Evolutionary conservation across 2,329 filamentous ascomycete species (phyloP).

Genomic region (Emergomyces pasteurianus): DNA sequence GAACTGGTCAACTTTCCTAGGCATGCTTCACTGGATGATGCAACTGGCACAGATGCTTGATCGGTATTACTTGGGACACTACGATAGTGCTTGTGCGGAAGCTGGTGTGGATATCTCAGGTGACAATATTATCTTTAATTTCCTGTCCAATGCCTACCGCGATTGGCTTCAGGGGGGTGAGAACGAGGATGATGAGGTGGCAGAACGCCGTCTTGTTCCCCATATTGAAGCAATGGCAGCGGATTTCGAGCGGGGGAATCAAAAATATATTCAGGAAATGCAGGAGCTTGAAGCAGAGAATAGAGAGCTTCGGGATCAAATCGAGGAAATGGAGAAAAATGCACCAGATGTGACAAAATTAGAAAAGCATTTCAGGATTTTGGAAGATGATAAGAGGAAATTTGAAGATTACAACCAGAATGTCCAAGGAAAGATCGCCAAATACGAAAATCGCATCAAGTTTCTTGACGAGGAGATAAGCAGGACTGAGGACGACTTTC

Average conservation of each 20-base stretch:
- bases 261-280: conserved; percentile 72
- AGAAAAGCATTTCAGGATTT: conserved; percentile 80
- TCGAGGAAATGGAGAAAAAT: conserved; percentile 78
- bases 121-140: conserved; percentile 89
- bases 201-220: conserved; percentile 63
- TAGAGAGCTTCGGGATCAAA: conserved; percentile 65
- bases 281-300: conserved; percentile 80
- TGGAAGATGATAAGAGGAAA: conserved; percentile 88
- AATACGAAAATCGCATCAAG: conserved; percentile 69
- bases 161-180: conserved; percentile 92
- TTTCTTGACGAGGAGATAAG: conserved; percentile 79
- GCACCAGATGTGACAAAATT: conserved; percentile 72
- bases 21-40: conserved; percentile 98
- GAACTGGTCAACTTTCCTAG: conserved; percentile 93
- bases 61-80: conserved; percentile 62
- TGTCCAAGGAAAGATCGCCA: conserved; percentile 74
- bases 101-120: conserved; percentile 76
- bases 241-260: conserved; percentile 75
- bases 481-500: conserved; percentile 61
- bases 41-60: conserved; percentile 91
- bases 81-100: conserved; percentile 82
- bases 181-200: conserved; percentile 75
- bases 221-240: conserved; percentile 80
- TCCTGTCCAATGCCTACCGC: conserved; percentile 77
- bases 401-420: conserved; percentile 90